Percentiles rank a stretch among this genome's conserved stretches.
phyloP scores from a whole-genome alignment of 768 basidiomycete species.

The Lentinula sp. region DNA sequence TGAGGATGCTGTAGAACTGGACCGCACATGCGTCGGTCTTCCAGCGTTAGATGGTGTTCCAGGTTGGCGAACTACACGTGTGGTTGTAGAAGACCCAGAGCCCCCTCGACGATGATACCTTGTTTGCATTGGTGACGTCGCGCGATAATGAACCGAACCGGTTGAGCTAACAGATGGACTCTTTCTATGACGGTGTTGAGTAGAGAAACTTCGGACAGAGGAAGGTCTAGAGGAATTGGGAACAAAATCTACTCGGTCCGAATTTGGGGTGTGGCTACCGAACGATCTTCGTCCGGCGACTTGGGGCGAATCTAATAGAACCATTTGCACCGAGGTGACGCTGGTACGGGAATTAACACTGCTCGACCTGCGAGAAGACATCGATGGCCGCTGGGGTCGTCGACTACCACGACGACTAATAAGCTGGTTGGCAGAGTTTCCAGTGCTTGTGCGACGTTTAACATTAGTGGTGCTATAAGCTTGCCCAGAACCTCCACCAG shows the following conservation, averaged over 20 bases:
- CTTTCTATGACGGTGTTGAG: constrained; percentile 61
- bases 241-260: constrained; percentile 56
- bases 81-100: constrained; percentile 81
- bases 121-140: constrained; percentile 70
- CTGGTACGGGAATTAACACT: constrained; percentile 82
- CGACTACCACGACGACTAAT: constrained; percentile 32
- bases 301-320: constrained; percentile 52
- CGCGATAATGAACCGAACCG: constrained; percentile 58
- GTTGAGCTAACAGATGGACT: constrained; percentile 76
- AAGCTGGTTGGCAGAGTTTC: constrained; percentile 16
- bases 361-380: constrained; percentile 83
- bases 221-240: constrained; percentile 69
- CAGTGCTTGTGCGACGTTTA: constrained; percentile 43
- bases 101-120: constrained; percentile 75
- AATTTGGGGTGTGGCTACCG: constrained; percentile 82
- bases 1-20: constrained; percentile 75
- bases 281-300: constrained; percentile 64
- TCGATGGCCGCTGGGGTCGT: constrained; percentile 60
- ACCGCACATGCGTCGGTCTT: constrained; percentile 55
- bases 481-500: constrained; percentile 6
- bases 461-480: constrained; percentile 27
- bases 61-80: constrained; percentile 65
- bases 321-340: constrained; percentile 42
- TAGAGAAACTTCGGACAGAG: constrained; percentile 75
- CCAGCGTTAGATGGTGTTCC: not conserved